Percentiles rank a stretch among this genome's conserved stretches.
phyloP scores from a whole-genome alignment of 2,329 filamentous ascomycete genomes.

The Aspergillus felis region DNA sequence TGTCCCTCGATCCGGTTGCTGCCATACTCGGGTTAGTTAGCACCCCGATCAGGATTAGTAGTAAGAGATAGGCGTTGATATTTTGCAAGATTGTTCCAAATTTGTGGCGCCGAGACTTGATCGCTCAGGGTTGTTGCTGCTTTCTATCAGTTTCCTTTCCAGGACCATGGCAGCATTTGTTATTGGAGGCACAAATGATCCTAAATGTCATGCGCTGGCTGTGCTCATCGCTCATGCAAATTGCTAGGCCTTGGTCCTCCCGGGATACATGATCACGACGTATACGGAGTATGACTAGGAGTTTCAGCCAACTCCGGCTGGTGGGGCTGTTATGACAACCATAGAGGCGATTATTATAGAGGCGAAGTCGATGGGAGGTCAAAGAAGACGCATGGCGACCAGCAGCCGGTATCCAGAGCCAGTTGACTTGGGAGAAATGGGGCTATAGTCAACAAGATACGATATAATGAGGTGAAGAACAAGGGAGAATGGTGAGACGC shows the following conservation, averaged over 20 bases:
- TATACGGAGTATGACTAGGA: not conserved
- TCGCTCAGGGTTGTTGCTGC: not conserved
- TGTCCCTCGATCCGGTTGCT: not conserved
- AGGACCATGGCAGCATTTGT: not conserved
- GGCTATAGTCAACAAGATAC: not conserved
- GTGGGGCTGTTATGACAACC: not conserved
- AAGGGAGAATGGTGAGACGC: not conserved
- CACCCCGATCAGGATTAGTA: not conserved
- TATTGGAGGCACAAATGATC: not conserved
- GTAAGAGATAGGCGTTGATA: too few species aligned
- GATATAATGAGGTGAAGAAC: not conserved
- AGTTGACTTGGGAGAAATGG: not conserved
- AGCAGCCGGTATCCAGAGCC: not conserved
- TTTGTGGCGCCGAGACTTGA: not conserved
- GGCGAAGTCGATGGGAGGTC: not conserved
- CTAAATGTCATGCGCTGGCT: too few species aligned
- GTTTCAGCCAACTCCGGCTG: not conserved
- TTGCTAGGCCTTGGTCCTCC: not conserved
- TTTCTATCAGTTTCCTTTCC: not conserved
- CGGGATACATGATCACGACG: not conserved
- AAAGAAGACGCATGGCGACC: not conserved
- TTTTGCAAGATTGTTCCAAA: not conserved
- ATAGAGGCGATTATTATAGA: not conserved
- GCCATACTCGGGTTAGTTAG: not conserved
- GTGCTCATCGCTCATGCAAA: not conserved